Base-by-base conservation (phyloP, 2,329 filamentous ascomycete genomes). In the Apiospora arundinis region DNA sequence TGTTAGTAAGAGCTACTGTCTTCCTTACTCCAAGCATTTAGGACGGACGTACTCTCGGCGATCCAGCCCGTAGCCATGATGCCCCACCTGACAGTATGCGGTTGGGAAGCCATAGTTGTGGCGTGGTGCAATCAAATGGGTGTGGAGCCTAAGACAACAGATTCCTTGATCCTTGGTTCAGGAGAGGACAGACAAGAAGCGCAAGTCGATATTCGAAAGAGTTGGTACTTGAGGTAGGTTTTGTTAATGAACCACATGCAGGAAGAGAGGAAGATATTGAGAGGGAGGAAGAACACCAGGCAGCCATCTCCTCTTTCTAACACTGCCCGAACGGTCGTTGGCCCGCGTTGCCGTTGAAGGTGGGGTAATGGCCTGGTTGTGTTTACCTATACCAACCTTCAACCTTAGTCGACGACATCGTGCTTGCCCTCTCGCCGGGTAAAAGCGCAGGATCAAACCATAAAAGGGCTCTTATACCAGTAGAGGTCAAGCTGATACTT, bases 1-100 rank as follows among this genome's bases (percentile, higher is more conserved):
- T 18, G 56, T 63, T 1, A 21, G 12, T 40, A 21, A 28, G 32
- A 16, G 67, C 28, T 71, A 73, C 72, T 42, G 70, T 69, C 70
- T 69, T 16, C 18, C n/a, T 18, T 9, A 40, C n/a, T 32, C 1
- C 32, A 11, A 12, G 1, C 9, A 11, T 23, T 32, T 67, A 12
- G 44, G 14, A 21, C 48, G 14, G n/a, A 79, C 86, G 78, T 73
- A 89, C 88, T 85, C 77, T 88, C 83, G 56, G 88, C 88, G 77
- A 90, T 90, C 75, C 86, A 83, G 69, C 88, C 88, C 0, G 88
- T 90, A 79, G 88, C 88, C 82, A 90, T 82, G 79, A 90, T 90
- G 75, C 88, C 88, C 88, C 88, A 90, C 82, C 83, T 86, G 70
- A 89, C 72, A 9, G 66, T 70, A 67, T 72, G 44, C 42, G 71